These are phyloP conservation scores for Aspergillus sp. DNA, from an alignment of 2,329 filamentous ascomycete genomes.

Conservation along the genomic window DNA sequence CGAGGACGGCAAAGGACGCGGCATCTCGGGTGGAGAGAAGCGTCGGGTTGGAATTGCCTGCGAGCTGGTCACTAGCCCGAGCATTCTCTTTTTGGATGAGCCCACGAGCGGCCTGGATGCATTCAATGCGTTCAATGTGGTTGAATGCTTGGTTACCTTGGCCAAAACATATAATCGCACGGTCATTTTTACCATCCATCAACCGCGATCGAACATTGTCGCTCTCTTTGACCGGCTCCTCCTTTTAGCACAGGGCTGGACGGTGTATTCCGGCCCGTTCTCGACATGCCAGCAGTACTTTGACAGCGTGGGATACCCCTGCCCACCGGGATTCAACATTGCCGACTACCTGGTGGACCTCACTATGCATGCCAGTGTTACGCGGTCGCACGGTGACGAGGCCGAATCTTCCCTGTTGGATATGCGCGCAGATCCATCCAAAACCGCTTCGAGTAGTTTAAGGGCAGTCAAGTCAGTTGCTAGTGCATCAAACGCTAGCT, in stretches of 20 bases:
- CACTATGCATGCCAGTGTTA: constrained; percentile 81
- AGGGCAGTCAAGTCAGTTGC: constrained; percentile 83
- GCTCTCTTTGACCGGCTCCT: constrained; percentile 93
- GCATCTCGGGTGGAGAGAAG: constrained; percentile 96
- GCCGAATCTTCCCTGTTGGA: constrained; percentile 46
- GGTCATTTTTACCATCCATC: constrained; percentile 96
- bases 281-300: constrained; percentile 84
- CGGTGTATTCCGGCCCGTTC: constrained; percentile 91
- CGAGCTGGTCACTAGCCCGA: constrained; percentile 92
- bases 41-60: constrained; percentile 93
- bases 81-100: constrained; percentile 93
- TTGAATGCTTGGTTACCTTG: constrained; percentile 88
- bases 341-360: constrained; percentile 95
- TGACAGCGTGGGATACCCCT: constrained; percentile 80
- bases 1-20: constrained; percentile 85
- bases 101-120: constrained; percentile 93
- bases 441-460: constrained; percentile 74
- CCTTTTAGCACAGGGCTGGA: constrained; percentile 75
- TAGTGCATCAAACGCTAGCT: constrained; percentile 67
- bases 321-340: constrained; percentile 96
- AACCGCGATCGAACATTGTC: constrained; percentile 95
- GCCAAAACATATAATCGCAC: constrained; percentile 96
- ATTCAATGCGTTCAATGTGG: constrained; percentile 95
- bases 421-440: constrained; percentile 50
- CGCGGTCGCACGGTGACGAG: constrained; percentile 46